phyloP scores from a whole-genome alignment of 768 basidiomycete species.

The Candolleomyces eurysporus region DNA sequence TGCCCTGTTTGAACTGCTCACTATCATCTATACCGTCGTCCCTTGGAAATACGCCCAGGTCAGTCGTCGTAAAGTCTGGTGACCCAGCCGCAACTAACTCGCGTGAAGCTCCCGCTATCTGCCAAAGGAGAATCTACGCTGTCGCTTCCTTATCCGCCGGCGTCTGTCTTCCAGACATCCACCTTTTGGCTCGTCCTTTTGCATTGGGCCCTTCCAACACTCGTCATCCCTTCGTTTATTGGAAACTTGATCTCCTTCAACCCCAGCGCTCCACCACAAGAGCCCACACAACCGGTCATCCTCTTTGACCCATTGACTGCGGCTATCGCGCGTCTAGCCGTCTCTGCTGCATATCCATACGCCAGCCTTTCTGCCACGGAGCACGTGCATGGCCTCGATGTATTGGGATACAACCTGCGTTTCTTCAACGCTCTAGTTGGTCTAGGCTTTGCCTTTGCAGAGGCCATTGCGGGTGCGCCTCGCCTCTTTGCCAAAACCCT shows the following conservation, averaged over 20 bases:
- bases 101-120: constrained; percentile 28
- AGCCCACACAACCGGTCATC: constrained; percentile 14
- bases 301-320: constrained; percentile 63
- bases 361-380: constrained; percentile 19
- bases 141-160: constrained; percentile 48
- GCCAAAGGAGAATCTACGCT: constrained; percentile 19
- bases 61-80: constrained; percentile 14
- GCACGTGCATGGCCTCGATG: constrained; percentile 42
- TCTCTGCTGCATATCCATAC: constrained; percentile 58
- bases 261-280: constrained; percentile 16
- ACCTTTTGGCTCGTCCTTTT: constrained; percentile 54
- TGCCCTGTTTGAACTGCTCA: constrained; percentile 50
- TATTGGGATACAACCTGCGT: constrained; percentile 55
- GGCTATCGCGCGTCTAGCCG: constrained; percentile 62
- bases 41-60: constrained; percentile 53
- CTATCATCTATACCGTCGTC: constrained; percentile 48
- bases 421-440: constrained; percentile 53
- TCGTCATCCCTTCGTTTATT: constrained; percentile 55
- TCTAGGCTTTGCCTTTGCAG: constrained; percentile 67
- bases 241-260: constrained; percentile 65
- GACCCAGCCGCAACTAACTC: not conserved
- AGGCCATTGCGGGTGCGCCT: constrained; percentile 55
- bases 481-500: constrained; percentile 29
- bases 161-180: constrained; percentile 39
- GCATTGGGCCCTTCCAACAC: constrained; percentile 62